Conservation (phyloP, 208 protist genomes). For the Sergeia podlipaevii region DNA sequence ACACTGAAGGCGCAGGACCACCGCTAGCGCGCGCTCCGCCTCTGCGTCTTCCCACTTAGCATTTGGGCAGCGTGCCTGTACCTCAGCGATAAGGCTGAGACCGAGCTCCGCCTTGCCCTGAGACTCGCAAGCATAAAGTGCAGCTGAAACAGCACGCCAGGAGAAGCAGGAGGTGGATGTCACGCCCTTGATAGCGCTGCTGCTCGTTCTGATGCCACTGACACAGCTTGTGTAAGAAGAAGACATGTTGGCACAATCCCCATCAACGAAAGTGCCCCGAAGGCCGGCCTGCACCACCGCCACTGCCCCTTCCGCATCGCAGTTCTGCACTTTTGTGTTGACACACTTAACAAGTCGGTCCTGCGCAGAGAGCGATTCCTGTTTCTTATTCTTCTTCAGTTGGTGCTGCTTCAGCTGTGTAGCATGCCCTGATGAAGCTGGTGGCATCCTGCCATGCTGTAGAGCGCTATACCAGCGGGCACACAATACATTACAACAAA, state of each 20-base stretch:
- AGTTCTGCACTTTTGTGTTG: constrained; percentile 16
- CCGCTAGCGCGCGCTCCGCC: constrained; percentile 63
- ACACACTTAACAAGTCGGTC: constrained; percentile 13
- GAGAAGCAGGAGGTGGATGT: neutral
- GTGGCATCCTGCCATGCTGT: too few relatives aligned
- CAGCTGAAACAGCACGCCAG: constrained; percentile 33
- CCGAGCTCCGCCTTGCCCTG: constrained; percentile 20
- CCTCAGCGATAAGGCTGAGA: constrained; percentile 38
- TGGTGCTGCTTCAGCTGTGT: too few relatives aligned
- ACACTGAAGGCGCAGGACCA: constrained; percentile 64
- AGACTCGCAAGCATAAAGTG: constrained; percentile 46
- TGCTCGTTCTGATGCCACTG: neutral
- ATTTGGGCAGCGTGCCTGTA: constrained; percentile 15
- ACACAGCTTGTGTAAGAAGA: neutral
- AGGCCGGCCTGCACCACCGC: constrained; percentile 9
- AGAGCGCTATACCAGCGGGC: too few relatives aligned
- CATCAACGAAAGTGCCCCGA: neutral
- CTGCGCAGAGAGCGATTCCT: too few relatives aligned
- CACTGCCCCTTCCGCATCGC: constrained; percentile 19
- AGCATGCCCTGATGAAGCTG: too few relatives aligned
- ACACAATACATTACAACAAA: too few relatives aligned
- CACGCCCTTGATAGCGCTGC: neutral
- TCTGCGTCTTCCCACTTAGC: constrained; percentile 35
- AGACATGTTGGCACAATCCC: neutral
- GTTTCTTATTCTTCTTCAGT: too few relatives aligned